A percentile compares a stretch with the other conserved stretches of the same genome.
Evolutionary conservation across 805 yeast species (phyloP).

Genomic region (Yamadazyma sp.): DNA sequence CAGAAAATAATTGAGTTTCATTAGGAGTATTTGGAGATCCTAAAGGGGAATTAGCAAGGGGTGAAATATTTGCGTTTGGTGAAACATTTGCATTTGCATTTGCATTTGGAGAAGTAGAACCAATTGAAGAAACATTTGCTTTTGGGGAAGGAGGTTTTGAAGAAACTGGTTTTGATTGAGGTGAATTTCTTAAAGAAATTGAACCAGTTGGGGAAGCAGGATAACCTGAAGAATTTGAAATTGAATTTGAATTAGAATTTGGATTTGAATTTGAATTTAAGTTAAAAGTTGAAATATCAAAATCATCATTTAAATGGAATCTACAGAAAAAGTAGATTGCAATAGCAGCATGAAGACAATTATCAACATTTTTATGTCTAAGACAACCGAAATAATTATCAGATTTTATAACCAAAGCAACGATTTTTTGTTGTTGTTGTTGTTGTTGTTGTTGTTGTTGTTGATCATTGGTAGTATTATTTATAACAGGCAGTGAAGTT

Average conservation of each 20-base stretch:
- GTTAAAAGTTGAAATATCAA: constrained; percentile 16
- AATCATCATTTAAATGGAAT: constrained; percentile 26
- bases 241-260: neutral
- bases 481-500: neutral
- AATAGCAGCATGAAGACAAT: constrained; percentile 26
- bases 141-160: neutral
- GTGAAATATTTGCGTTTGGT: neutral
- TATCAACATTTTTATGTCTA: constrained; percentile 21
- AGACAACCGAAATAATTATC: constrained; percentile 18
- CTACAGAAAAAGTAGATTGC: constrained; percentile 26
- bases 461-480: neutral
- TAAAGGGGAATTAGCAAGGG: too few species aligned
- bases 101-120: neutral
- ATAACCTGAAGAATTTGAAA: neutral
- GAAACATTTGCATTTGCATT: neutral
- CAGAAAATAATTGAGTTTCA: constrained; percentile 10
- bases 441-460: neutral
- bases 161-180: neutral
- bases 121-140: neutral
- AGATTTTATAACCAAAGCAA: constrained; percentile 9
- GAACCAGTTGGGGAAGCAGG: neutral
- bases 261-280: too few species aligned
- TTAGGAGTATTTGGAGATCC: too few species aligned
- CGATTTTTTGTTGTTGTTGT: neutral
- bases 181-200: neutral